Percentiles rank a stretch among this genome's conserved stretches.
Evolutionary conservation across 2,329 filamentous ascomycete species (phyloP).

Genomic region (Talaromyces funiculosus): DNA sequence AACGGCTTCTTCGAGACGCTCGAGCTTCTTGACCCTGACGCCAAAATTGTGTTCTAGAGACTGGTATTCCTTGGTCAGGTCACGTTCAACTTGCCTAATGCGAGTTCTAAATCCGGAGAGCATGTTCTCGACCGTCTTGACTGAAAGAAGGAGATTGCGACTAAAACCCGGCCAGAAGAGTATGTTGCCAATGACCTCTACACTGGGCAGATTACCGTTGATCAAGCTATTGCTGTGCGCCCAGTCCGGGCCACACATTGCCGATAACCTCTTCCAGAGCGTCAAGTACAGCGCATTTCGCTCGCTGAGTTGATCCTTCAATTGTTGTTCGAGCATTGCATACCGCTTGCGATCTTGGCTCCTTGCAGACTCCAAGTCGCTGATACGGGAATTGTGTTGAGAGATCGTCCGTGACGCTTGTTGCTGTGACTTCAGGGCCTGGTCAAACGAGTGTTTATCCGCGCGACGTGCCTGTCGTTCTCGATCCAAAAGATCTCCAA

Average conservation of each 20-base stretch:
- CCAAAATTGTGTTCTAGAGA: constrained; percentile 76
- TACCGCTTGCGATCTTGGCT: constrained; percentile 73
- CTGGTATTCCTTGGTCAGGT: constrained; percentile 88
- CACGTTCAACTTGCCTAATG: constrained; percentile 79
- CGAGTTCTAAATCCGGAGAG: constrained; percentile 71
- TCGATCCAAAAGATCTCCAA: constrained; percentile 84
- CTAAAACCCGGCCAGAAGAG: constrained; percentile 72
- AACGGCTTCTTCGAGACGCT: constrained; percentile 75
- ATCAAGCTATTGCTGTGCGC: constrained; percentile 82
- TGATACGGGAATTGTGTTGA: constrained; percentile 75
- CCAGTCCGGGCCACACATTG: constrained; percentile 87
- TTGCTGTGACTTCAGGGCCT: constrained; percentile 78
- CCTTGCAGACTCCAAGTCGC: constrained; percentile 77
- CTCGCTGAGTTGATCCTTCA: constrained; percentile 81
- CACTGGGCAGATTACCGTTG: constrained; percentile 76
- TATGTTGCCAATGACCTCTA: constrained; percentile 80
- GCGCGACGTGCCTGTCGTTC: constrained; percentile 79
- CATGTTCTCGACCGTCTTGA: constrained; percentile 80
- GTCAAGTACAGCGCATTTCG: constrained; percentile 80
- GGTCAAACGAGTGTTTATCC: constrained; percentile 82
- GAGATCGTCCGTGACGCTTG: constrained; percentile 81
- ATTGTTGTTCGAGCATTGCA: constrained; percentile 67
- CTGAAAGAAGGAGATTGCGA: constrained; percentile 78
- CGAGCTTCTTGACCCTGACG: constrained; percentile 73
- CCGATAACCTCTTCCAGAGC: constrained; percentile 84